Evolutionary conservation across 176 grass and related monocot species (phyloP).

Genomic region (bread wheat (Triticum aestivum)): IWGSC_CS_RefSeq_v2.1 NC_057795.1:435143909-435144408

Average conservation of each 20-base stretch:
- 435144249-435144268: background rate
- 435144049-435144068: background rate
- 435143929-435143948: background rate
- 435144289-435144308: background rate
- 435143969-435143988: background rate
- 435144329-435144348: constrained; percentile 2
- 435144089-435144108: background rate
- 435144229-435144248: background rate
- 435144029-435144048: background rate
- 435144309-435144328: background rate
- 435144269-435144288: background rate
- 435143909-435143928: background rate
- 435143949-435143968: background rate
- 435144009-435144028: background rate
- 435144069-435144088: background rate
- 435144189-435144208: background rate
- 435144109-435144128: background rate
- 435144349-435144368: background rate
- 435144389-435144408: background rate
- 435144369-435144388: background rate
- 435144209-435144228: background rate
- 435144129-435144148: background rate
- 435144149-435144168: background rate
- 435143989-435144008: background rate
- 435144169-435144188: background rate